phyloP scores from a whole-genome alignment of 2,329 filamentous ascomycete genomes.

The Onygenales sp. region DNA sequence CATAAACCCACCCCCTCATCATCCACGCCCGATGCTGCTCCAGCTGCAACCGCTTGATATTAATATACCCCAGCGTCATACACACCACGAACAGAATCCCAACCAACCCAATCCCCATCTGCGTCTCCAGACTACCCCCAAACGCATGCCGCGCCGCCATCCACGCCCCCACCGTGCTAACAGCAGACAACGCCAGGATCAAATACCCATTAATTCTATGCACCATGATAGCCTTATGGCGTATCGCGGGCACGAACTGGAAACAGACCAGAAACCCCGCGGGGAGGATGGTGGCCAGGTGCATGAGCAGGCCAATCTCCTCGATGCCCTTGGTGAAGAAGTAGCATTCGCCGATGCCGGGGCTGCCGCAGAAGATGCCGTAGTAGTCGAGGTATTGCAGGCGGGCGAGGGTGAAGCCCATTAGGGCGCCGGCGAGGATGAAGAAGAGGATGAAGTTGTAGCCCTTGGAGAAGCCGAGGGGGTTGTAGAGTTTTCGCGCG shows the following conservation, averaged over 20 bases:
- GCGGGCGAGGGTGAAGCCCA: conserved; percentile 42
- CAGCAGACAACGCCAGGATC: conserved; percentile 38
- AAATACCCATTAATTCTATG: conserved; percentile 55
- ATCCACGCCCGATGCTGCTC: conserved; percentile 57
- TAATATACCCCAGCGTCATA: conserved; percentile 42
- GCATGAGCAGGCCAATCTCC: conserved; percentile 33
- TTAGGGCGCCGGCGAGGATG: conserved; percentile 37
- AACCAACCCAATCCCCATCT: conserved; percentile 36
- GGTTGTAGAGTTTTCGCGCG: conserved; percentile 3
- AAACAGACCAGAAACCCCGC: conserved; percentile 29
- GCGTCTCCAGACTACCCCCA: conserved; percentile 45
- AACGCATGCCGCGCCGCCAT: conserved; percentile 46
- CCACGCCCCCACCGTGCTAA: conserved; percentile 40
- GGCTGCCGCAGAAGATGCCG: conserved; percentile 13
- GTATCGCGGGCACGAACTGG: conserved; percentile 35
- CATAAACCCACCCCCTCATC: conserved; percentile 45
- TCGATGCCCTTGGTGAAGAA: conserved; percentile 29
- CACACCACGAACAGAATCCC: conserved; percentile 37
- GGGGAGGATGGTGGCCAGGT: conserved; percentile 32
- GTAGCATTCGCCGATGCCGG: conserved; percentile 37
- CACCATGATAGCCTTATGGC: conserved; percentile 41
- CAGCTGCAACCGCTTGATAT: conserved; percentile 52
- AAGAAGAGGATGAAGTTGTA: conserved; percentile 50
- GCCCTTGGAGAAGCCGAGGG: conserved; percentile 45
- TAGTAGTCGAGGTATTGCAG: conserved; percentile 42